phyloP scores from a whole-genome alignment of 495 filamentous ascomycete genomes.

The Aspergillus cavernicola region DNA sequence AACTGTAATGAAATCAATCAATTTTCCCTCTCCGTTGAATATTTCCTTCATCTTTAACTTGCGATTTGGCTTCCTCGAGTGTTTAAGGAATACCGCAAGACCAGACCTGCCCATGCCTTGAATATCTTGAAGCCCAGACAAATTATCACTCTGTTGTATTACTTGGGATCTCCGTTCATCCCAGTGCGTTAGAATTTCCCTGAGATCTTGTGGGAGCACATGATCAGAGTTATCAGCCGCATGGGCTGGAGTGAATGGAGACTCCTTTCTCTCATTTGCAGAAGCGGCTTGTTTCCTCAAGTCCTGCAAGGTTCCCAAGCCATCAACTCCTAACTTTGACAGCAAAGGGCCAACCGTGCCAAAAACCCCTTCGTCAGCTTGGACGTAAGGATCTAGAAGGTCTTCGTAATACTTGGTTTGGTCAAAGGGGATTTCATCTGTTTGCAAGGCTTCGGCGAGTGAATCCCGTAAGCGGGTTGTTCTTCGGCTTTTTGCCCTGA shows the following conservation, averaged over 20 bases:
- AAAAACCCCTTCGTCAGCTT: conserved; percentile 75
- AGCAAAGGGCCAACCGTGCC: conserved; percentile 62
- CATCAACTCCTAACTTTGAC: conserved; percentile 60
- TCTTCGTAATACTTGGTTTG: conserved; percentile 67
- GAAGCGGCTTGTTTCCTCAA: conserved; percentile 30
- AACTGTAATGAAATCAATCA: conserved; percentile 51
- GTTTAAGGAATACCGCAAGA: conserved; percentile 73
- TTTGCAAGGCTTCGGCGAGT: conserved; percentile 47
- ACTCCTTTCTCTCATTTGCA: conserved; percentile 16
- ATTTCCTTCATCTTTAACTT: conserved; percentile 45
- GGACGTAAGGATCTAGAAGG: conserved; percentile 61
- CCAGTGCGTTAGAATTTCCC: conserved; percentile 52
- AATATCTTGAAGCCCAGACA: conserved; percentile 44
- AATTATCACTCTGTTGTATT: conserved; percentile 51
- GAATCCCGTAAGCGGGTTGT: conserved; percentile 77
- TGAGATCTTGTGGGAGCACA: conserved; percentile 49
- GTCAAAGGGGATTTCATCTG: conserved; percentile 57
- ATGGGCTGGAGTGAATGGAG: conserved; percentile 7
- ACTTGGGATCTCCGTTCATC: conserved; percentile 56
- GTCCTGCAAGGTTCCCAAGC: conserved; percentile 39
- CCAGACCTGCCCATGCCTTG: conserved; percentile 51
- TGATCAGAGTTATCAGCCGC: conserved; percentile 19
- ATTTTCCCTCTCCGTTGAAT: conserved; percentile 53
- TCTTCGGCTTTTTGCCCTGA: conserved; percentile 75
- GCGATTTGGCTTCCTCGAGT: conserved; percentile 61